Conservation (phyloP, 2,329 filamentous ascomycete genomes). For the Parastagonospora avenae region DNA sequence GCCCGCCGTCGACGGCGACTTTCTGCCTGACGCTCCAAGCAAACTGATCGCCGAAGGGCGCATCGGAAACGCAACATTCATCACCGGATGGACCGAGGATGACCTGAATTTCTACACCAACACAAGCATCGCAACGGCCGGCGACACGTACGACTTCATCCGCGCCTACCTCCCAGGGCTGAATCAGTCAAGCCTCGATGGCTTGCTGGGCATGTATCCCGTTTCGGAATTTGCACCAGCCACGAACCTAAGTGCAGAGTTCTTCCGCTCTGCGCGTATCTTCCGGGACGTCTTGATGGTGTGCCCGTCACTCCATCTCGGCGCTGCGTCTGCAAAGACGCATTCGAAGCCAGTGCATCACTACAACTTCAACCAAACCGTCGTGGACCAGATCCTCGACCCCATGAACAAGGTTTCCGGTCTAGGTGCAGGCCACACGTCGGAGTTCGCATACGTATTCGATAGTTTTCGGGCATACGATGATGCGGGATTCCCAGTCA, state of each 20-base stretch:
- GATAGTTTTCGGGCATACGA: conserved; percentile 52
- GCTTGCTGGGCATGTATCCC: conserved; percentile 42
- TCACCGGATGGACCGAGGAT: conserved; percentile 54
- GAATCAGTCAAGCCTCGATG: conserved; percentile 25
- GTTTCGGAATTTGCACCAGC: conserved; percentile 50
- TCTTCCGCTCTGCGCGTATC: conserved; percentile 56
- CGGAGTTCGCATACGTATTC: conserved; percentile 61
- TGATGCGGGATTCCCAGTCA: conserved; percentile 36
- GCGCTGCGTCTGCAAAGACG: conserved; percentile 44
- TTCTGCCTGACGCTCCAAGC: conserved; percentile 54
- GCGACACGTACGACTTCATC: conserved; percentile 51
- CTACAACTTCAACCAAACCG: conserved; percentile 61
- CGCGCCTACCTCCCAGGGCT: conserved; percentile 48
- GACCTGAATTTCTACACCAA: conserved; percentile 54
- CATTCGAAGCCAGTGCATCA: conserved; percentile 52
- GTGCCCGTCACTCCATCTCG: conserved; percentile 55
- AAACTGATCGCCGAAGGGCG: conserved; percentile 48
- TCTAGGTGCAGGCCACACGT: conserved; percentile 57
- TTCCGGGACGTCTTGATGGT: conserved; percentile 60
- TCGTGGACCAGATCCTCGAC: conserved; percentile 54
- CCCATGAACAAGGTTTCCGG: conserved; percentile 41
- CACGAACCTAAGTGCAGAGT: conserved; percentile 53
- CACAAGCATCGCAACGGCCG: conserved; percentile 45
- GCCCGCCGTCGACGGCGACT: conserved; percentile 57
- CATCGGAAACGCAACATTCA: conserved; percentile 51